phyloP scores from a whole-genome alignment of 23 red algal species.

The Gracilaria gracilis region DNA sequence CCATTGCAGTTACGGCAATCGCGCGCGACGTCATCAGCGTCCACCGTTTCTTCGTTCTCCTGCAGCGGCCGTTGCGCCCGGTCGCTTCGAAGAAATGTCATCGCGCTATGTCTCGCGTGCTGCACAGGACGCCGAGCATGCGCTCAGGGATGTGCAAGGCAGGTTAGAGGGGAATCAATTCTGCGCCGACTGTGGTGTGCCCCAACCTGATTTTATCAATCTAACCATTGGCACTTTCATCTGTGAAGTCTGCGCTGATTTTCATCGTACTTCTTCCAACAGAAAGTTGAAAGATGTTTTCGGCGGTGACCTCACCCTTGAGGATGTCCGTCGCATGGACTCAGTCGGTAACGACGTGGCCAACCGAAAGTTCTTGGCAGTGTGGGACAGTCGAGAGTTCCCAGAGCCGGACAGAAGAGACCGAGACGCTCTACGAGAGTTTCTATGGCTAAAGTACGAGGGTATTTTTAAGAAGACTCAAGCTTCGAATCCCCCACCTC shows the following conservation, averaged over 20 bases:
- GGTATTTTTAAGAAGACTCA: constrained; percentile 56
- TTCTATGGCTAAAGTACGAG: constrained; percentile 75
- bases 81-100: constrained; percentile 15
- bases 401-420: constrained; percentile 56
- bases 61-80: neutral
- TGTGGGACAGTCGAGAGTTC: constrained; percentile 53
- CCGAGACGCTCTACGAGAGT: constrained; percentile 57
- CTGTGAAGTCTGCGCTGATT: constrained; percentile 46
- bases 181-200: constrained; percentile 57
- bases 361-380: constrained; percentile 71
- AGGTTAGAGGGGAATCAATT: constrained; percentile 51
- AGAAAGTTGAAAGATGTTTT: constrained; percentile 60
- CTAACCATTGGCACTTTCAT: constrained; percentile 66
- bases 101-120: constrained; percentile 42
- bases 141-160: constrained; percentile 49
- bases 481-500: constrained; percentile 12
- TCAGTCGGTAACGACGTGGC: constrained; percentile 53
- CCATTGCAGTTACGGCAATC: neutral
- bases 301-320: constrained; percentile 53
- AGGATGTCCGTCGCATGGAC: constrained; percentile 66
- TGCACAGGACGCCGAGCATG: constrained; percentile 38
- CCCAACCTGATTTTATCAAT: constrained; percentile 55
- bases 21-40: neutral
- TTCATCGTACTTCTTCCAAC: constrained; percentile 63
- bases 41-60: neutral